phyloP scores from a whole-genome alignment of 768 basidiomycete genomes.

The Termitomyces sp. region DNA sequence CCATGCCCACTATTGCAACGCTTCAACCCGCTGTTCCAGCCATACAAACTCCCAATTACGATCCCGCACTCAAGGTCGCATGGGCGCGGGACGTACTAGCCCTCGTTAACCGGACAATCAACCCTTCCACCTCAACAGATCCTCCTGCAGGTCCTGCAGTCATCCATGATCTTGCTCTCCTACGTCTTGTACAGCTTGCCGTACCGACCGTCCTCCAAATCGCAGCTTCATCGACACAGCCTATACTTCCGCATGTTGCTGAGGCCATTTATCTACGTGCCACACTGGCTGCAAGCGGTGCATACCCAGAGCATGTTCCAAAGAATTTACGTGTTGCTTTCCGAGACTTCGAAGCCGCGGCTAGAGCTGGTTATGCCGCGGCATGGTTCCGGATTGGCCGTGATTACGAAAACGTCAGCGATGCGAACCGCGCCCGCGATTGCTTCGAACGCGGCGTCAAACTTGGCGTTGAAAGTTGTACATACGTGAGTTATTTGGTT shows the following conservation, averaged over 20 bases:
- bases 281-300: slow-evolving; percentile 68
- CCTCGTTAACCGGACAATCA: slow-evolving; percentile 58
- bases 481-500: slow-evolving; percentile 58
- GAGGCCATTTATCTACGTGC: slow-evolving; percentile 80
- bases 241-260: slow-evolving; percentile 44
- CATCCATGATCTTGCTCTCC: slow-evolving; percentile 58
- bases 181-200: slow-evolving; percentile 59
- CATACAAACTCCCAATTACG: slow-evolving; percentile 52
- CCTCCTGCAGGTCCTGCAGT: slow-evolving; percentile 48
- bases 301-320: slow-evolving; percentile 59
- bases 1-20: slow-evolving; percentile 62
- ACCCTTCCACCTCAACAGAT: slow-evolving; percentile 36
- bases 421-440: slow-evolving; percentile 68
- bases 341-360: slow-evolving; percentile 84
- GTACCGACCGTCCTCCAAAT: slow-evolving; percentile 63
- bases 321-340: slow-evolving; percentile 80
- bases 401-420: slow-evolving; percentile 88
- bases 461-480: slow-evolving; percentile 71
- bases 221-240: slow-evolving; percentile 29
- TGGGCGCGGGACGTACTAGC: slow-evolving; percentile 86
- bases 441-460: slow-evolving; percentile 86
- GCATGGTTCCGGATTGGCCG: slow-evolving; percentile 92
- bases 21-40: slow-evolving; percentile 50
- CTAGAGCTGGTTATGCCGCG: slow-evolving; percentile 68
- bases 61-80: slow-evolving; percentile 59